Base-by-base conservation (phyloP, 768 basidiomycete species). In the Hygrophorus pudorinus region DNA sequence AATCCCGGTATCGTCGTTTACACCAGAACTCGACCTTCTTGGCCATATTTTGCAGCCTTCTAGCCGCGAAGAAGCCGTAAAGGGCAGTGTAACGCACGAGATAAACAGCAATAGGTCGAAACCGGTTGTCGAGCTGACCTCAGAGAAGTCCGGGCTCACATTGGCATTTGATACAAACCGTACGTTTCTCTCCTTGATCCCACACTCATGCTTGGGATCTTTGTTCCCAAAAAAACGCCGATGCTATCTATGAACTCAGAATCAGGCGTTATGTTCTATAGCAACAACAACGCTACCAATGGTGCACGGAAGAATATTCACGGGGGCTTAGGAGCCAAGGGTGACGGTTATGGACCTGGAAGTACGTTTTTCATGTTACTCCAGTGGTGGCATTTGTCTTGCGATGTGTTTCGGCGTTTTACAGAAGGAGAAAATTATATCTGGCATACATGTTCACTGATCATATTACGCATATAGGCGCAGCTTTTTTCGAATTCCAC, bases 231-330 rank as follows among this genome's bases (percentile, higher is more conserved):
- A 29, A 31, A n/a, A 32, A 32, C n/a, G 5, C 10, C 32, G 16
- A 33, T 48, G 10, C 17, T 48, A 11, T 12, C 10, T 31, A 3
- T 5, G 18, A 12, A 12, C 44, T 12, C 48, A 86, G 85, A 88
- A 59, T 73, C 71, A 7, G 84, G 84, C 10, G 70, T 83, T 30
- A 85, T 85, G 73, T 79, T 85, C 52, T 86, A 86, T 56, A 72
- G 81, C 2, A 78, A 79, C 2, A 78, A 79, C 24, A 75, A 72
- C 39, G 61, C 73, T 43, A 63, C 77, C 11, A 60, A 70, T 12
- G 76, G 73, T 12, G 73, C 76, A 27, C 70, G 79, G 36, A 85
- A 86, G 68, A 75, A 72, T 58, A 80, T 84, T 29, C 85, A 88
- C 53, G 83, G 84, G 13, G 83, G 84, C 2, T 76, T 74, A n/a